Evolutionary conservation across 805 yeast species (phyloP).

Genomic region (Yarrowia osloensis): DNA sequence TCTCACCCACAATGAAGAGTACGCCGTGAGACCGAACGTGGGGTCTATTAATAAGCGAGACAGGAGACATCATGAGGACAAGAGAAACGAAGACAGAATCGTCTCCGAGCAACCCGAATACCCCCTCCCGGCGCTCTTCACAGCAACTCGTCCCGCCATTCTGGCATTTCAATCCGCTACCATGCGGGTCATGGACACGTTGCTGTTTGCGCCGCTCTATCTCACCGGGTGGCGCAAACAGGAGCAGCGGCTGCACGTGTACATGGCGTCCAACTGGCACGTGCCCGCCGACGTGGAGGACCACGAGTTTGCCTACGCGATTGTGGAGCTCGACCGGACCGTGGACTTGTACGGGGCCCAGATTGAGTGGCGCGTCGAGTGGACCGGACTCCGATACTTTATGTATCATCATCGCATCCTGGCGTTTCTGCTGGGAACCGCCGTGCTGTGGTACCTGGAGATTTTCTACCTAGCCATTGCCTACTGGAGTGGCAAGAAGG

Average conservation of each 20-base stretch:
- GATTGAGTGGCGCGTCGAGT: conserved; percentile 38
- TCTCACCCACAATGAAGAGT: conserved; percentile 32
- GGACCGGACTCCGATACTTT: conserved; percentile 41
- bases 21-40: conserved; percentile 28
- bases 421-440: conserved; percentile 37
- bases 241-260: conserved; percentile 36
- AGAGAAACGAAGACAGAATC: neutral
- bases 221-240: conserved; percentile 39
- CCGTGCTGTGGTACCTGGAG: conserved; percentile 40
- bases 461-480: neutral
- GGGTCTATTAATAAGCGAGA: neutral
- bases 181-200: conserved; percentile 38
- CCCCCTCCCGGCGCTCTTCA: conserved; percentile 19
- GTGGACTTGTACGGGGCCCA: conserved; percentile 38
- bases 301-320: conserved; percentile 31
- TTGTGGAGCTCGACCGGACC: conserved; percentile 37
- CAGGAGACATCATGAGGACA: neutral
- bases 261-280: conserved; percentile 35
- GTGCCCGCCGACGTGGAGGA: conserved; percentile 21
- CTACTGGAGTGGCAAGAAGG: conserved; percentile 5
- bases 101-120: neutral
- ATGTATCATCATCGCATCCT: conserved; percentile 38
- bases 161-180: conserved; percentile 40
- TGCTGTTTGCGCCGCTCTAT: conserved; percentile 40
- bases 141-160: conserved; percentile 39